Conservation (phyloP, 208 protist genomes). For the Acanthamoeba lenticulata region DNA sequence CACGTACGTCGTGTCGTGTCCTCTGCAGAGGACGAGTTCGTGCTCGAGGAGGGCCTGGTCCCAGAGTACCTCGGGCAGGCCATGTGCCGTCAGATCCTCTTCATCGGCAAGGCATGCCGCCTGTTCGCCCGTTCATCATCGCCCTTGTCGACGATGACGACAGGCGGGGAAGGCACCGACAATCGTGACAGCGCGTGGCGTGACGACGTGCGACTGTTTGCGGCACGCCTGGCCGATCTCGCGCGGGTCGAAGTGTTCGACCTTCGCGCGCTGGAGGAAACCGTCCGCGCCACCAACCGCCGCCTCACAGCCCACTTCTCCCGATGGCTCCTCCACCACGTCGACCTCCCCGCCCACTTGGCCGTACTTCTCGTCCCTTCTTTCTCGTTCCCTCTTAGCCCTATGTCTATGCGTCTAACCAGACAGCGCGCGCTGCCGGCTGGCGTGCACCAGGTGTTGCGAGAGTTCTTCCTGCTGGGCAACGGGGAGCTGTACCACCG, state of each 20-base stretch:
- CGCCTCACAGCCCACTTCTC: conserved; percentile 11
- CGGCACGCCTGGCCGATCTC: neutral
- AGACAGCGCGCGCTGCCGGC: neutral
- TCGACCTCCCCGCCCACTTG: neutral
- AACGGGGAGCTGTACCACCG: neutral
- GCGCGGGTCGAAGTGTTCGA: neutral
- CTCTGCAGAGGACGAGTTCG: neutral
- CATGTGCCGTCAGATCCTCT: neutral
- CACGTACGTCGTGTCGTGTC: neutral
- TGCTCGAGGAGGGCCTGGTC: neutral
- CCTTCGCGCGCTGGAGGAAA: neutral
- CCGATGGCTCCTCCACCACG: conserved; percentile 17
- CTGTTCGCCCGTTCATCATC: neutral
- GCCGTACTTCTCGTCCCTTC: neutral
- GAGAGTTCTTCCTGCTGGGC: neutral
- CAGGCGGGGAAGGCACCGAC: too few relatives aligned
- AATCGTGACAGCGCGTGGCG: neutral
- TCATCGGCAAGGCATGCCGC: neutral
- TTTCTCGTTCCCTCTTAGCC: neutral
- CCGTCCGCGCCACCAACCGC: neutral
- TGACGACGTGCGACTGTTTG: neutral
- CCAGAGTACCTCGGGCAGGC: neutral
- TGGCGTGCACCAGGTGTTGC: neutral
- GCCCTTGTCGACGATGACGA: too few relatives aligned
- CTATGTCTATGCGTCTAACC: neutral